phyloP scores from a whole-genome alignment of 345 rosid genomes.

The Garcia nutans region DNA sequence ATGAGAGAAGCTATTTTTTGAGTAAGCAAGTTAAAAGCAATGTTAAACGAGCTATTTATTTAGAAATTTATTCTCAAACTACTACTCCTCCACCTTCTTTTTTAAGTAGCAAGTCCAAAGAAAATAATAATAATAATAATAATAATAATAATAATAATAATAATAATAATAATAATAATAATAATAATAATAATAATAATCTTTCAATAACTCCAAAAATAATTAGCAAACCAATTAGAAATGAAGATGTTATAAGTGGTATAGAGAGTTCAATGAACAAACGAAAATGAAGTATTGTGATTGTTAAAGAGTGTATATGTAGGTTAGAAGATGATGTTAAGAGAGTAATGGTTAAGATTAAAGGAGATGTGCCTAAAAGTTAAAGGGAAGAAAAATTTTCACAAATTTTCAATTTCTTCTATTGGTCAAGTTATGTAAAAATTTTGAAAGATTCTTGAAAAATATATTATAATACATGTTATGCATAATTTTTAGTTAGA shows the following conservation, averaged over 20 bases:
- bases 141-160: too few species aligned
- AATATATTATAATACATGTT: too few species aligned
- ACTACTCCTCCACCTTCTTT: conserved; percentile 3
- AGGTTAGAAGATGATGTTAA: conserved; percentile 52
- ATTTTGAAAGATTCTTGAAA: too few species aligned
- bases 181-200: too few species aligned
- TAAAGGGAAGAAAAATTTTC: conserved; percentile 57
- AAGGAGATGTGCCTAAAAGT: conserved; percentile 54
- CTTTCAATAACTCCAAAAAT: too few species aligned
- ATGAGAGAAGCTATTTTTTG: conserved; percentile 43
- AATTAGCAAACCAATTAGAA: conserved; percentile 30
- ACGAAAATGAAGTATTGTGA: conserved; percentile 48
- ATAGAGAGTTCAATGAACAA: conserved; percentile 50
- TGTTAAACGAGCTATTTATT: conserved; percentile 33
- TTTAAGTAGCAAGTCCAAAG: conserved; percentile 44
- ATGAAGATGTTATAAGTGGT: conserved; percentile 65
- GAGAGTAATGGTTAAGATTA: conserved; percentile 62
- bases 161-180: too few species aligned
- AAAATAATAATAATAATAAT: conserved; percentile 18
- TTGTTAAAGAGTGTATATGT: conserved; percentile 69
- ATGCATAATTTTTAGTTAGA: too few species aligned
- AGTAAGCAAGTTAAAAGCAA: conserved; percentile 44
- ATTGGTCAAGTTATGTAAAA: too few species aligned
- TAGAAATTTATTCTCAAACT: conserved; percentile 24
- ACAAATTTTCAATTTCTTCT: conserved; percentile 46